Evolutionary conservation across 2,329 filamentous ascomycete genomes (phyloP).

Genomic region (Phaeosphaeria sp.): DNA sequence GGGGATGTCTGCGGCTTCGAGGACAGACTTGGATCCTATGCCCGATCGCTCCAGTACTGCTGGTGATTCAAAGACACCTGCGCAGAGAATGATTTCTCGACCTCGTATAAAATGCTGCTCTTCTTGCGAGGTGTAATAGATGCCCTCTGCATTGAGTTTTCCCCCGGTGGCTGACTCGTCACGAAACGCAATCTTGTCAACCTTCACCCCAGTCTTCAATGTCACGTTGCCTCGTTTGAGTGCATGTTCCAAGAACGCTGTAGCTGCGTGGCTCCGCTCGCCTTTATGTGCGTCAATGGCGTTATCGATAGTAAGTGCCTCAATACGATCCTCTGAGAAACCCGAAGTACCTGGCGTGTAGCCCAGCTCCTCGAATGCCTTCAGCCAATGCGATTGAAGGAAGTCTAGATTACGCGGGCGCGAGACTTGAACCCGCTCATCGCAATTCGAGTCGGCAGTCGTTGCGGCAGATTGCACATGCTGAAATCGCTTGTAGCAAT

Average conservation of each 20-base stretch:
- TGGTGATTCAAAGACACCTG: conserved; percentile 60
- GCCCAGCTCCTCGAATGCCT: conserved; percentile 25
- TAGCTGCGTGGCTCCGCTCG: conserved; percentile 27
- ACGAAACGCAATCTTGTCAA: conserved; percentile 19
- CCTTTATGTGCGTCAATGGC: conserved; percentile 22
- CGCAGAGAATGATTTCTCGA: conserved; percentile 37
- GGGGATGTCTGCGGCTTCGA: conserved; percentile 59
- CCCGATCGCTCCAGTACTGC: conserved; percentile 65
- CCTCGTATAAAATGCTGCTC: conserved; percentile 10
- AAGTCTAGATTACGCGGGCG: conserved; percentile 18
- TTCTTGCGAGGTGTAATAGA: conserved; percentile 15
- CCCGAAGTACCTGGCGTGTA: conserved; percentile 12
- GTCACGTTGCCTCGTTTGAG: conserved; percentile 22
- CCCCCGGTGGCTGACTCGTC: conserved; percentile 9
- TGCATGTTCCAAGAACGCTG: conserved; percentile 23
- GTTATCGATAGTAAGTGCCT: conserved; percentile 24
- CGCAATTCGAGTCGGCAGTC: conserved; percentile 1
- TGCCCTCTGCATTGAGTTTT: conserved; percentile 18
- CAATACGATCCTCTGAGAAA: conserved; percentile 15
- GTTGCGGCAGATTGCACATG: conserved; percentile 4
- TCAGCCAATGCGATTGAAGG: conserved; percentile 17
- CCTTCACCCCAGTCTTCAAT: conserved; percentile 19
- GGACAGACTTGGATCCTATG: conserved; percentile 58
- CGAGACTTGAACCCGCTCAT: conserved; percentile 18
- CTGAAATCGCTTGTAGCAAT: conserved; percentile 22